phyloP scores from a whole-genome alignment of 768 basidiomycete species.

The Boletus subcaerulescens region DNA sequence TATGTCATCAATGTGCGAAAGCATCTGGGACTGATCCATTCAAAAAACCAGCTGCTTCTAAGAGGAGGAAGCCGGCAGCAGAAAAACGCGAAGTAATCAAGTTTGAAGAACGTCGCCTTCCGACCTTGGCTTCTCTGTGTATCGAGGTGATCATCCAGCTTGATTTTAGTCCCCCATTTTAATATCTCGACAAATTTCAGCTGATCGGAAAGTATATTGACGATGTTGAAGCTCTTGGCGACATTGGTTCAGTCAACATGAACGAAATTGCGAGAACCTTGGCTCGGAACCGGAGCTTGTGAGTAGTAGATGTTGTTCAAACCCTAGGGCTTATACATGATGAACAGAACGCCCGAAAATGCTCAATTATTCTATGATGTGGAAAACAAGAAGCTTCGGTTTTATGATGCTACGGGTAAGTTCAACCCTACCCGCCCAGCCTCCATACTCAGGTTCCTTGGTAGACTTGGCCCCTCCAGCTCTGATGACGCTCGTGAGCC shows the following conservation, averaged over 20 bases:
- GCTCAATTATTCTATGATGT: slow-evolving; percentile 81
- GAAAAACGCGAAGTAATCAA: slow-evolving; percentile 67
- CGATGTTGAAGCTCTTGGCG: slow-evolving; percentile 85
- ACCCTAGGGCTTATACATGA: not conserved
- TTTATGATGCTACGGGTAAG: slow-evolving; percentile 92
- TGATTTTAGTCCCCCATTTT: not conserved
- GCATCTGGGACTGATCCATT: slow-evolving; percentile 78
- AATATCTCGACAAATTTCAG: slow-evolving; percentile 34
- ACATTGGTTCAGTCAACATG: slow-evolving; percentile 82
- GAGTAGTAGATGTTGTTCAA: slow-evolving; percentile 31
- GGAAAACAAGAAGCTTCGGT: slow-evolving; percentile 58
- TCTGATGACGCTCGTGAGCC: slow-evolving; percentile 64
- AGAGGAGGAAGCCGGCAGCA: slow-evolving; percentile 58
- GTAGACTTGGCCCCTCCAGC: slow-evolving; percentile 69
- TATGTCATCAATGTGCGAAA: slow-evolving; percentile 85
- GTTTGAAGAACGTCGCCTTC: slow-evolving; percentile 69
- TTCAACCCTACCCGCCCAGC: not conserved
- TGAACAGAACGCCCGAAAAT: slow-evolving; percentile 68
- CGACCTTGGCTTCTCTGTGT: slow-evolving; percentile 73
- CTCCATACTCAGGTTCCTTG: not conserved
- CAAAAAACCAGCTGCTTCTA: slow-evolving; percentile 66
- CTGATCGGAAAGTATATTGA: slow-evolving; percentile 83
- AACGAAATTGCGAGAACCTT: slow-evolving; percentile 81
- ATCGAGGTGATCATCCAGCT: slow-evolving; percentile 52
- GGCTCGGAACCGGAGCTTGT: slow-evolving; percentile 80